Conservation (phyloP, 2,329 filamentous ascomycete genomes). For the Diplodia seriata region DNA sequence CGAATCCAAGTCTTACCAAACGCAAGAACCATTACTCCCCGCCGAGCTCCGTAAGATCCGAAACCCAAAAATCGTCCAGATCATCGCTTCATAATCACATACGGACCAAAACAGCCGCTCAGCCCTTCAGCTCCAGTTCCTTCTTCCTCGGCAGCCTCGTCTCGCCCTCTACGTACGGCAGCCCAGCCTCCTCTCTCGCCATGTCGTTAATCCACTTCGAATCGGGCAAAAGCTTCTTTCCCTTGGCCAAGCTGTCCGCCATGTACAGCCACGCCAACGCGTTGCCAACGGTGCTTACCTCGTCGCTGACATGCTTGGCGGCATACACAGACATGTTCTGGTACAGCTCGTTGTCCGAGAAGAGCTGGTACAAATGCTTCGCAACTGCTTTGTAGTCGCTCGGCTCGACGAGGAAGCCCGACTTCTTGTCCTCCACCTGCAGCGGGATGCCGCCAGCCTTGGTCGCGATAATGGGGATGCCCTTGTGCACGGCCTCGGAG, state of each 20-base stretch:
- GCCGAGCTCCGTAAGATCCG: background rate
- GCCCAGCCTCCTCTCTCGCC: constrained; percentile 69
- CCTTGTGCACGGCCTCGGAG: constrained; percentile 81
- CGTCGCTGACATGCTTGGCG: constrained; percentile 73
- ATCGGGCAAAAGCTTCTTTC: constrained; percentile 63
- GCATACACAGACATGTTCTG: constrained; percentile 72
- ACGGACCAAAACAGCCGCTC: background rate
- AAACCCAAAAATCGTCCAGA: background rate
- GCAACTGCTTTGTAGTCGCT: constrained; percentile 75
- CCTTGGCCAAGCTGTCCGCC: constrained; percentile 69
- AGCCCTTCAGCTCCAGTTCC: constrained; percentile 24
- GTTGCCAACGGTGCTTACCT: constrained; percentile 82
- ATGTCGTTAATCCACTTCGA: constrained; percentile 76
- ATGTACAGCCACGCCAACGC: constrained; percentile 79
- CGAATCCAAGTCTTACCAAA: constrained; percentile 1
- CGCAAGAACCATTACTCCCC: background rate
- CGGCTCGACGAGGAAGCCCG: constrained; percentile 75
- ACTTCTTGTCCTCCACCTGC: constrained; percentile 74
- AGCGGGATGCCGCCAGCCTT: constrained; percentile 80
- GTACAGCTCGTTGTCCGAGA: constrained; percentile 70
- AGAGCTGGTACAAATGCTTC: constrained; percentile 68
- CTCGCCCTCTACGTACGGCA: constrained; percentile 65
- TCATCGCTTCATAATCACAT: background rate
- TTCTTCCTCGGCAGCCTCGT: constrained; percentile 62
- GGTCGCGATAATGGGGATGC: constrained; percentile 78